phyloP scores from a whole-genome alignment of 2,329 filamentous ascomycete species.

The Paracorniculantispora psalliotae region DNA sequence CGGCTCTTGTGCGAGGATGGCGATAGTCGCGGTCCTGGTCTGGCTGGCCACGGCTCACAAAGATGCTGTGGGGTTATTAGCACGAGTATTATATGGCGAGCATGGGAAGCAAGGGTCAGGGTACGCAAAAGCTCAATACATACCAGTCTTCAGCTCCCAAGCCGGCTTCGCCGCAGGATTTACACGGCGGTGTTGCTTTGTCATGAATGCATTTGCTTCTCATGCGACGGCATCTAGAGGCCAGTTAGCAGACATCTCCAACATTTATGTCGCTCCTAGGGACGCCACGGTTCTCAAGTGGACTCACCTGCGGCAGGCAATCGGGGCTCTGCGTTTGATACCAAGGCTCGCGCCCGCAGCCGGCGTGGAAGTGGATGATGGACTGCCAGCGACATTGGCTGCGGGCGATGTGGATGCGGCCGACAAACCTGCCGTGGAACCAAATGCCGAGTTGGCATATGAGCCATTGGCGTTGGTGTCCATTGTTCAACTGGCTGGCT shows the following conservation, averaged over 20 bases:
- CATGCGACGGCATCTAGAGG: constrained; percentile 47
- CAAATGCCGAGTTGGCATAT: not conserved
- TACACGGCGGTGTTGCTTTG: constrained; percentile 44
- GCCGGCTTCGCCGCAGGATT: constrained; percentile 47
- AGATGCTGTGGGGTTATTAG: constrained; percentile 34
- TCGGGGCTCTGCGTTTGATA: constrained; percentile 46
- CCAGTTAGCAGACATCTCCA: no score
- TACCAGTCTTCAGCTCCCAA: constrained; percentile 46
- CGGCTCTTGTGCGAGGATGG: constrained; percentile 47
- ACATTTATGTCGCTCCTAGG: no score
- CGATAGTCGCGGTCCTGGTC: constrained; percentile 53
- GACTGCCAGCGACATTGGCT: constrained; percentile 6
- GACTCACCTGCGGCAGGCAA: constrained; percentile 49
- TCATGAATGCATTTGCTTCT: constrained; percentile 53
- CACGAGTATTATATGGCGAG: not conserved
- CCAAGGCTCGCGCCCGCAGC: constrained; percentile 14
- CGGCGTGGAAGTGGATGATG: not conserved
- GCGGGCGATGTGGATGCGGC: constrained; percentile 9
- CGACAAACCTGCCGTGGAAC: constrained; percentile 4
- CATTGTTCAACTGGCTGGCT: not conserved
- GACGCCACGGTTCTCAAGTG: no score
- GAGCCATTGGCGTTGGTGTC: constrained; percentile 6
- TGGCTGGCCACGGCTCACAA: constrained; percentile 47
- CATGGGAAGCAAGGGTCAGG: not conserved
- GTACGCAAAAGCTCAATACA: constrained; percentile 17